These are phyloP conservation scores for Phaeosphaeria sp. DNA, from an alignment of 2,329 filamentous ascomycete genomes.

Conservation along the genomic window DNA sequence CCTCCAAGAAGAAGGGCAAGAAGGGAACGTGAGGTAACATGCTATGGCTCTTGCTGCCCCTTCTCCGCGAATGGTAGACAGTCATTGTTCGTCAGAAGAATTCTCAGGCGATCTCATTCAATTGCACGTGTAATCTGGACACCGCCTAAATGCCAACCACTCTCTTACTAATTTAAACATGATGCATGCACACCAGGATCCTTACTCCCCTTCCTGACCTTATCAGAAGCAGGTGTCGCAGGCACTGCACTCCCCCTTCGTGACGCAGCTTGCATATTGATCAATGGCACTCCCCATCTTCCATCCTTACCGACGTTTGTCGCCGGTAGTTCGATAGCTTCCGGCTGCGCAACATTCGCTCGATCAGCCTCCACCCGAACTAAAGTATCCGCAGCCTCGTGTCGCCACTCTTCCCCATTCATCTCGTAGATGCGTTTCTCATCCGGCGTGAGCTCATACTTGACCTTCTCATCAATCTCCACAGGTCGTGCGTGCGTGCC, in stretches of 20 bases:
- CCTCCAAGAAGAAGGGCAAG: too few species aligned
- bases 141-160: too few species aligned
- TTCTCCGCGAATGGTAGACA: too few species aligned
- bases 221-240: background rate
- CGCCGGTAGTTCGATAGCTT: slow-evolving; percentile 17
- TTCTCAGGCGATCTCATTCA: too few species aligned
- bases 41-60: too few species aligned
- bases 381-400: slow-evolving; percentile 11
- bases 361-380: slow-evolving; percentile 17
- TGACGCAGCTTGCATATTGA: slow-evolving; percentile 4
- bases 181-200: background rate
- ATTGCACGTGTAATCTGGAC: too few species aligned
- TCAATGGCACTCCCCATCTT: slow-evolving; percentile 10
- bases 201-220: background rate
- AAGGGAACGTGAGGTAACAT: too few species aligned
- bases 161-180: too few species aligned
- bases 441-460: slow-evolving; percentile 17
- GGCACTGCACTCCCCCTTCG: slow-evolving; percentile 1
- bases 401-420: slow-evolving; percentile 9
- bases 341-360: slow-evolving; percentile 4
- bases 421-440: slow-evolving; percentile 17
- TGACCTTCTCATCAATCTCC: slow-evolving; percentile 10
- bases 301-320: slow-evolving; percentile 10
- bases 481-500: background rate
- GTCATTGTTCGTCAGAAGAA: too few species aligned